Percentiles rank a stretch among this genome's conserved stretches.
phyloP scores from a whole-genome alignment of 1,284 basidiomycete species.

The Stygiomarasmius scandens region DNA sequence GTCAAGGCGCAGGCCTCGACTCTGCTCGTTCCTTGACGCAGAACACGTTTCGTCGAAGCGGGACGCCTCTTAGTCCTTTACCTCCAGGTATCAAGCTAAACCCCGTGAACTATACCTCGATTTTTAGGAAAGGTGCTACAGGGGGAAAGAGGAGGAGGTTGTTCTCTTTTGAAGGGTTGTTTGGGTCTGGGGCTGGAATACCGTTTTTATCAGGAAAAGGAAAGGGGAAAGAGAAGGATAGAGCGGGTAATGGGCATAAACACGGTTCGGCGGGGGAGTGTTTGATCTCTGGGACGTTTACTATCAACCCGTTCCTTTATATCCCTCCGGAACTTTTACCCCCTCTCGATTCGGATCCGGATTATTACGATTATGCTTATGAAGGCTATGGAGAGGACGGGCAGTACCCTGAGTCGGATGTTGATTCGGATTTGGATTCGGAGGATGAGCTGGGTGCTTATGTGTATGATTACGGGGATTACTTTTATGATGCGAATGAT shows the following conservation, averaged over 20 bases:
- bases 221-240: too few species aligned
- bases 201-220: too few species aligned
- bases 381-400: not conserved
- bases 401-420: too few species aligned
- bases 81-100: not conserved
- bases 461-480: too few species aligned
- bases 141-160: not conserved
- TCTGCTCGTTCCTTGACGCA: too few species aligned
- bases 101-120: not conserved
- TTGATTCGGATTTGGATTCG: too few species aligned
- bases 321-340: not conserved
- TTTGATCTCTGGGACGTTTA: not conserved
- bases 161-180: not conserved
- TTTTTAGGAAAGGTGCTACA: not conserved
- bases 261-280: not conserved
- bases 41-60: too few species aligned
- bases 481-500: too few species aligned
- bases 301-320: not conserved
- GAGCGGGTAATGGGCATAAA: too few species aligned
- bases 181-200: too few species aligned
- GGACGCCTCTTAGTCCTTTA: not conserved
- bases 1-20: too few species aligned
- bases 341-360: not conserved
- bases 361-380: too few species aligned
- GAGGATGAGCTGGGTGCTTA: not conserved